Base-by-base conservation (phyloP, 345 rosid species). In the Arabis alpina region DNA sequence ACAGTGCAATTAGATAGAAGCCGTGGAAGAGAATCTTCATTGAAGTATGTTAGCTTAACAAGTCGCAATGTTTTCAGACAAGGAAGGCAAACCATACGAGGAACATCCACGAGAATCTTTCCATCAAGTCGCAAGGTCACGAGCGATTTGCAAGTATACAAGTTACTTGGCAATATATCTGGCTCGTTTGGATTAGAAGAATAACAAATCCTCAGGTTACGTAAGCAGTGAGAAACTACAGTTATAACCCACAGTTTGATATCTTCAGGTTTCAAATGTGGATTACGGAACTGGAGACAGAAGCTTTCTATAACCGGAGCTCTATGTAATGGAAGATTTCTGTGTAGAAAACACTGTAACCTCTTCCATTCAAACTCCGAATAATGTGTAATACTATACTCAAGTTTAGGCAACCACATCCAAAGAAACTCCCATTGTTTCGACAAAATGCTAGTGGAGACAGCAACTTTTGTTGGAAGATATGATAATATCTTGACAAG, bases 391-490 rank as follows among this genome's bases (percentile, higher is more conserved):
- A 0, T 2, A 32, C 12, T 4, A 16, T 24, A 24, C 3, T 59
- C 34, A 3, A 64, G 57, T 23, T 12, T 8, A 64, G 47, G 57
- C 23, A 49, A 34, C 57, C 8, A 64, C 68, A 64, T 64, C 68
- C 56, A 64, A 36, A 64, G 36, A 49, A 49, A 49, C 34, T 64
- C 3, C 56, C 56, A 48, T 5, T n/a, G 39, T 2, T 61, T 61
- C 6, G 66, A 30, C 66, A 61, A 61, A 19, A 61, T 10, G 66
- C 56, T 12, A 0, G 56, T 48, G 19, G 68, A 64, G 2, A 64
- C 36, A 36, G 47, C 47, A 19, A 6, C 34, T 12, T 49, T 8
- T 12, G 68, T 64, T 50, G 56, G 57, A 13, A 36, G 6, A 8
- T 49, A 49, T 0, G 30, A 23, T 39, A 64, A 9, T 49, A 64